A percentile compares a stretch with the other conserved stretches of the same genome.
These are phyloP conservation scores for Sarcomyxa edulis DNA, from an alignment of 768 basidiomycete species.

Conservation along the genomic window DNA sequence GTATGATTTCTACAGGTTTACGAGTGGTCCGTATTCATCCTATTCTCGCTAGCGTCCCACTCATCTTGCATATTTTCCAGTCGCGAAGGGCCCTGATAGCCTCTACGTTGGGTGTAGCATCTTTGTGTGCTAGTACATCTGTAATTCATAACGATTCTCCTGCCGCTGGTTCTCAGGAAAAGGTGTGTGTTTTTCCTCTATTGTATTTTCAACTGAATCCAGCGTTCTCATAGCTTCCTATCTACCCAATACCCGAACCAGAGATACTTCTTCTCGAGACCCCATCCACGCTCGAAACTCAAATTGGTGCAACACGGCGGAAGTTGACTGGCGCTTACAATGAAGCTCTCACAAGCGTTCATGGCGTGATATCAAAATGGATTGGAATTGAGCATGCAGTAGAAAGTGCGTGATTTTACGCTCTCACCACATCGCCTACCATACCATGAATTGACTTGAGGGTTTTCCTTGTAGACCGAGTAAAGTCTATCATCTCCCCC, in stretches of 20 bases:
- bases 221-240: constrained; percentile 57
- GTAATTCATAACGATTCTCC: too few relatives aligned
- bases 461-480: constrained; percentile 53
- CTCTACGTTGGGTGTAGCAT: too few relatives aligned
- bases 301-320: constrained; percentile 68
- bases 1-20: too few relatives aligned
- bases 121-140: too few relatives aligned
- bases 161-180: too few relatives aligned
- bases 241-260: constrained; percentile 64
- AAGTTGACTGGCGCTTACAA: constrained; percentile 49
- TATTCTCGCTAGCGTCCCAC: too few relatives aligned
- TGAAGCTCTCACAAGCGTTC: constrained; percentile 61
- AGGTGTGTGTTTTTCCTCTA: too few relatives aligned
- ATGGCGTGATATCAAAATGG: constrained; percentile 74
- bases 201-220: too few relatives aligned
- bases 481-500: constrained; percentile 77
- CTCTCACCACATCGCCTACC: neutral
- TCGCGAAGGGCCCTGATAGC: too few relatives aligned
- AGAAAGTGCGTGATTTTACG: constrained; percentile 58
- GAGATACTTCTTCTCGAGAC: constrained; percentile 72
- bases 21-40: too few relatives aligned
- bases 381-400: constrained; percentile 81
- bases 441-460: too few relatives aligned
- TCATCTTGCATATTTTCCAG: too few relatives aligned
- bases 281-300: constrained; percentile 69